A percentile compares a stretch with the other conserved stretches of the same genome.
These are phyloP conservation scores for Theileria equi DNA, from an alignment of 169 alveolate species.

Conservation along the genomic window DNA sequence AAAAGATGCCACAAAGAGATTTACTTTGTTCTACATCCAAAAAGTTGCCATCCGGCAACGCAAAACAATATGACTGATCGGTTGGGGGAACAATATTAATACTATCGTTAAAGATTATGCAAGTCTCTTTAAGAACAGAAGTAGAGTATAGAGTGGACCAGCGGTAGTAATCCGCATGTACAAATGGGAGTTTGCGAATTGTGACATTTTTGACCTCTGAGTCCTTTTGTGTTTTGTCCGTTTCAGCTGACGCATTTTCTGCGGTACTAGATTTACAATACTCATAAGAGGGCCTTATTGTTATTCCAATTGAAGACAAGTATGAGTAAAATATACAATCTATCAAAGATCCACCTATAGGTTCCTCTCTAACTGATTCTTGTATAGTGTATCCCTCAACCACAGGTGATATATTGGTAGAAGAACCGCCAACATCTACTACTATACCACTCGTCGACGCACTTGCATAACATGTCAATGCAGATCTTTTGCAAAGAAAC, in stretches of 20 bases:
- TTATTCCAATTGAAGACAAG: constrained; percentile 40
- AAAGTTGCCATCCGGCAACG: constrained; percentile 70
- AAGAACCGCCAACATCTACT: constrained; percentile 72
- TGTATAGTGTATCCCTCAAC: constrained; percentile 71
- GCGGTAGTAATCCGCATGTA: constrained; percentile 62
- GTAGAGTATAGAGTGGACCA: constrained; percentile 70
- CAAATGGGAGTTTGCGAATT: constrained; percentile 65
- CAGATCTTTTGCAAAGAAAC: constrained; percentile 68
- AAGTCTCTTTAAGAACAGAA: constrained; percentile 64
- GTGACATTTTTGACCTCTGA: background rate
- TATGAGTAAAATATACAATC: constrained; percentile 65
- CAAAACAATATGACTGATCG: constrained; percentile 41
- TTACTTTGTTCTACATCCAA: constrained; percentile 53
- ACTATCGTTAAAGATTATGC: constrained; percentile 35
- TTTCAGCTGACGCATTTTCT: constrained; percentile 21
- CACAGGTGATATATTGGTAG: constrained; percentile 67
- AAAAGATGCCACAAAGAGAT: constrained; percentile 57
- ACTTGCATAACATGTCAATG: constrained; percentile 71
- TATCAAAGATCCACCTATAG: constrained; percentile 72
- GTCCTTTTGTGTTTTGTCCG: constrained; percentile 26
- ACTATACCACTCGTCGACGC: constrained; percentile 70
- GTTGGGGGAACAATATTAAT: constrained; percentile 24
- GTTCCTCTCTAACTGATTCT: constrained; percentile 66
- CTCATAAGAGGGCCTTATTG: constrained; percentile 64
- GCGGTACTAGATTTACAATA: constrained; percentile 22